phyloP scores from a whole-genome alignment of 495 filamentous ascomycete species.

The Penicillium paxilli region DNA sequence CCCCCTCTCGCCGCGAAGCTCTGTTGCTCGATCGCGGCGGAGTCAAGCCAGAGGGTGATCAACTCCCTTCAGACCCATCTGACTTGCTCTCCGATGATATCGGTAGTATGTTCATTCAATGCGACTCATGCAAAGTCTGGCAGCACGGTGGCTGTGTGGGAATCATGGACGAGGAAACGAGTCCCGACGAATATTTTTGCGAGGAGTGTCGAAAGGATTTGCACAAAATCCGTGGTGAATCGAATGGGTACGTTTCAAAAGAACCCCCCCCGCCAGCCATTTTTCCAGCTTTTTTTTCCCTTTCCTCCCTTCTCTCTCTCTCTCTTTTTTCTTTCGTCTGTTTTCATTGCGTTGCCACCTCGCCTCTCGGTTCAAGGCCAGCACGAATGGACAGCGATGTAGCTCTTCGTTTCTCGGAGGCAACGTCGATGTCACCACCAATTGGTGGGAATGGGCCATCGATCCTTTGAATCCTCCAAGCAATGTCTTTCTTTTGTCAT shows the following conservation, averaged over 20 bases:
- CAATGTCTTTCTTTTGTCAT: background rate
- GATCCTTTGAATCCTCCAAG: background rate
- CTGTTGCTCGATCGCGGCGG: constrained; percentile 45
- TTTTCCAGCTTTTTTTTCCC: constrained; percentile 10
- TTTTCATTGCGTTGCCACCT: background rate
- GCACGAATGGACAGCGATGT: background rate
- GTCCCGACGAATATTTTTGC: constrained; percentile 96
- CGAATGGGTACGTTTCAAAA: constrained; percentile 76
- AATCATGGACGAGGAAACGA: constrained; percentile 88
- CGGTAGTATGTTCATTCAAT: constrained; percentile 96
- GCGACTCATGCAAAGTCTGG: constrained; percentile 97
- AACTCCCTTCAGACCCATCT: constrained; percentile 34
- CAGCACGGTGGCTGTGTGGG: constrained; percentile 98
- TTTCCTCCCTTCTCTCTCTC: constrained; percentile 8
- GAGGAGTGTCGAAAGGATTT: constrained; percentile 90
- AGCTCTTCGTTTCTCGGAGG: background rate
- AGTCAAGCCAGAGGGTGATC: constrained; percentile 59
- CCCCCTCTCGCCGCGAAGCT: constrained; percentile 62
- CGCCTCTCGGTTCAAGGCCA: background rate
- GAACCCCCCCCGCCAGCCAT: constrained; percentile 7
- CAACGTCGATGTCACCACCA: background rate
- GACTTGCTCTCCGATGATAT: constrained; percentile 71
- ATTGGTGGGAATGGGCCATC: background rate
- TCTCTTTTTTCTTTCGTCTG: background rate
- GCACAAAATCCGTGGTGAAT: constrained; percentile 75